Evolutionary conservation across 1,139 yeast genomes (phyloP), one percentile per base, ranked within the genome.

Genomic region (Suhomyces bokatorum): DNA sequence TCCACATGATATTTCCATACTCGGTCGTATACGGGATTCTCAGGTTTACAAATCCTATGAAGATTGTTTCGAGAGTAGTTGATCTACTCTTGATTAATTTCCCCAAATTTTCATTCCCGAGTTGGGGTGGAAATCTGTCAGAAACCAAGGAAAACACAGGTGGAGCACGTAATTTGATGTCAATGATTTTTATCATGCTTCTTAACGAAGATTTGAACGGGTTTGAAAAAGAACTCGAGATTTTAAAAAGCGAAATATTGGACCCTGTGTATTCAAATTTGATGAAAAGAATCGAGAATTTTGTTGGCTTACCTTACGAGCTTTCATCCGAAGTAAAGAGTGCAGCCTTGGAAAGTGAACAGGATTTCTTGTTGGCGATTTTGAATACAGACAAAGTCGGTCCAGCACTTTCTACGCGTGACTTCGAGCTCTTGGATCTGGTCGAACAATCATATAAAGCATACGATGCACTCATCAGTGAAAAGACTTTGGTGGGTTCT

Each of bases 11-110:
- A 48, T 80, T 90, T 66, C 98, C 97, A 0, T 90, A 90, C 60
- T 69, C 77, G 1, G 60, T 90, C 38, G 78, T 90, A 62, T 83
- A 84, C 41, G 88, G 88, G 14, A 84, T 91, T 28, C 65, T 91
- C 53, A 76, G 81, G 55, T 83, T 84, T 52, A 87, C 97, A 1
- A 91, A 91, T 58, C 98, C 98, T 3, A 81, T 89, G 65, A 80
- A 86, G 40, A 82, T 91, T 32, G 80, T 88, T 67, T 85, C 90
- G 46, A 81, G 86, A 22, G 68, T 90, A 56, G 75, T 90, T 28
- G 96, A 89, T 57, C 62, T 91, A 46, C 80, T 91, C 50, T 78
- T 91, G 64, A 87, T 90, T 16, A 89, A 85, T 55, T 83, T 95
- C 29, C 85, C 78, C 0, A 58, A 59, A 6, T 53, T 64, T 30